Conservation (phyloP, 2,329 filamentous ascomycete species). For the Chaetomiaceae sp. region DNA sequence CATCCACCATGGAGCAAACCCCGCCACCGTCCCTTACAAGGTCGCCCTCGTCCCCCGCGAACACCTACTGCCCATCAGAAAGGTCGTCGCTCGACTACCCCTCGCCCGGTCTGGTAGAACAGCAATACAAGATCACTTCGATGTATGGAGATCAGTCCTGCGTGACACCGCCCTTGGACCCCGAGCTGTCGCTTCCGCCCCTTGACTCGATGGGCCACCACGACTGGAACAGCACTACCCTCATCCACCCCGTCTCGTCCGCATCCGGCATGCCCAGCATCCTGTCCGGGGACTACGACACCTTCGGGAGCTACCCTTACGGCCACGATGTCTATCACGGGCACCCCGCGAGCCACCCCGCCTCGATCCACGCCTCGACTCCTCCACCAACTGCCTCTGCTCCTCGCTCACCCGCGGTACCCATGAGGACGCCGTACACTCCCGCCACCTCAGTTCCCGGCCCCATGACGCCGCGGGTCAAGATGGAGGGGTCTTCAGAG, state of each 20-base stretch:
- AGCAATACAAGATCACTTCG: conserved; percentile 41
- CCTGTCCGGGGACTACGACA: conserved; percentile 47
- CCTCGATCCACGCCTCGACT: conserved; percentile 27
- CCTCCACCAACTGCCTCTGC: conserved; percentile 27
- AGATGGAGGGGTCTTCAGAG: conserved; percentile 36
- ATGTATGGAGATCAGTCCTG: conserved; percentile 40
- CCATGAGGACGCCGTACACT: conserved; percentile 33
- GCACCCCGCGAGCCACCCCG: conserved; percentile 24
- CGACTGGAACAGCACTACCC: conserved; percentile 40
- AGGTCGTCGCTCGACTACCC: conserved; percentile 42
- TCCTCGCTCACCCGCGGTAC: conserved; percentile 30
- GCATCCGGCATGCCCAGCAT: conserved; percentile 42
- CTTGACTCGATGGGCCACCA: conserved; percentile 40
- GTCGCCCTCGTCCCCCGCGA: conserved; percentile 41
- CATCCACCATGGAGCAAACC: conserved; percentile 44
- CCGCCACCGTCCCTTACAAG: conserved; percentile 45
- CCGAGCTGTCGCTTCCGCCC: conserved; percentile 35
- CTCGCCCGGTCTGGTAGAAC: conserved; percentile 41
- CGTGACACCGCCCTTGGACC: conserved; percentile 35
- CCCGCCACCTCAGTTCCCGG: conserved; percentile 22
- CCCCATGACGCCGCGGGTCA: conserved; percentile 34
- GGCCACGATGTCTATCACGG: conserved; percentile 44
- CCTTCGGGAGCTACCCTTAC: conserved; percentile 48
- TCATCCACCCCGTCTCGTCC: conserved; percentile 39
- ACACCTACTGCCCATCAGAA: conserved; percentile 42